A percentile compares a stretch with the other conserved stretches of the same genome.
Conservation (phyloP, 495 filamentous ascomycete genomes). For the Immersiella caudata region DNA sequence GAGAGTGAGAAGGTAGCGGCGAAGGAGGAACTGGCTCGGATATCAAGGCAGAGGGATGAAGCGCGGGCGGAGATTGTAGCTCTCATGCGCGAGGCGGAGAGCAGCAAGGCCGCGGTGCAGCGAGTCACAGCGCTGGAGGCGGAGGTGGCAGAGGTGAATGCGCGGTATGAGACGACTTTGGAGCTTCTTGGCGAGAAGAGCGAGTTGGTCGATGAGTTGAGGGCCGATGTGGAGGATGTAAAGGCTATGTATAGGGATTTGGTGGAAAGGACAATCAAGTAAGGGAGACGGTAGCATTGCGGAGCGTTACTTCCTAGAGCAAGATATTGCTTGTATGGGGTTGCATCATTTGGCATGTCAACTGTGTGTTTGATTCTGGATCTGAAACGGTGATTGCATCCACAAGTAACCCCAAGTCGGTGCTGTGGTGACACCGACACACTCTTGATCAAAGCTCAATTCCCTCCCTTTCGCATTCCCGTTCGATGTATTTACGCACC, state of each 20-base stretch:
- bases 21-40: constrained; percentile 79
- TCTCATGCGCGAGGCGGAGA: constrained; percentile 83
- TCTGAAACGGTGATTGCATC: not conserved
- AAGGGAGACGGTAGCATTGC: not conserved
- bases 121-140: constrained; percentile 66
- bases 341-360: not conserved
- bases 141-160: constrained; percentile 63
- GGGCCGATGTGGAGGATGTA: constrained; percentile 84
- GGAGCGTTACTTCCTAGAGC: not conserved
- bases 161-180: constrained; percentile 83
- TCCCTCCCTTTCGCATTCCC: constrained; percentile 81
- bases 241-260: constrained; percentile 95
- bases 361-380: not conserved
- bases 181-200: constrained; percentile 98
- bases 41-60: constrained; percentile 83
- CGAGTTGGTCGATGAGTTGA: constrained; percentile 85
- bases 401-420: not conserved
- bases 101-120: constrained; percentile 60
- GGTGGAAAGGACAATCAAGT: constrained; percentile 75
- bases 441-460: constrained; percentile 59
- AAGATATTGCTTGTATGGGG: not conserved
- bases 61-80: constrained; percentile 86
- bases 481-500: constrained; percentile 76
- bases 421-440: not conserved
- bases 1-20: constrained; percentile 87